Conservation (phyloP, 257 asterid species). For the Ligustrum vulgare region DNA sequence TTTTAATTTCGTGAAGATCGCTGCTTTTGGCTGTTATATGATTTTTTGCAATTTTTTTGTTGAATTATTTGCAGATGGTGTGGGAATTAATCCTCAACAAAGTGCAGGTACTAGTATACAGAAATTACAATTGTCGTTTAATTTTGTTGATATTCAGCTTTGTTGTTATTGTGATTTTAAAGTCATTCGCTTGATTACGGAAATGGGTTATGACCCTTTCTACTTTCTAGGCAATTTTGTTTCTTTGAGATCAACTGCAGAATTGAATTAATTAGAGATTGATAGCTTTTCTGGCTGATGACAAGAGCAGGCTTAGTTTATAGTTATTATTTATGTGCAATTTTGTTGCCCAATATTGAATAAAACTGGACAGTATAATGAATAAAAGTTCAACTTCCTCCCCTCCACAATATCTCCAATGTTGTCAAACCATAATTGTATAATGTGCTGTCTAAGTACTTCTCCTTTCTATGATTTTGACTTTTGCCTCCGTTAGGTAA, state of each 20-base stretch:
- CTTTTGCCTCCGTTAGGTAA: no score
- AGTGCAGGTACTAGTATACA: conserved; percentile 91
- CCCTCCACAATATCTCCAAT: neutral
- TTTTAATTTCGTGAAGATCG: conserved; percentile 3
- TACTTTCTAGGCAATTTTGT: neutral
- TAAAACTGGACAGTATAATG: neutral
- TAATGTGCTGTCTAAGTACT: neutral
- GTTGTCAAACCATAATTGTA: neutral
- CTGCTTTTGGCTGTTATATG: conserved; percentile 12
- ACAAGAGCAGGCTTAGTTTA: neutral
- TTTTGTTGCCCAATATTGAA: neutral
- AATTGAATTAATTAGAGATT: conserved; percentile 6
- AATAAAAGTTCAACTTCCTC: neutral
- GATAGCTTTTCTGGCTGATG: neutral
- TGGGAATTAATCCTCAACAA: conserved; percentile 97
- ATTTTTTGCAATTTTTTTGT: neutral
- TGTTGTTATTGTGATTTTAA: neutral
- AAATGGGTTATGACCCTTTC: no score
- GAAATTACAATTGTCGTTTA: neutral
- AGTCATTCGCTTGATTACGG: no score
- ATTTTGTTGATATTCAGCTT: conserved; percentile 1
- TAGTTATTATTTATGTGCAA: neutral
- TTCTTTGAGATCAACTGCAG: conserved; percentile 14
- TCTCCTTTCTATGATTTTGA: neutral
- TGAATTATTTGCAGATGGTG: conserved; percentile 66